Conservation (phyloP, 768 basidiomycete species). For the Podaxis carcinomalis region DNA sequence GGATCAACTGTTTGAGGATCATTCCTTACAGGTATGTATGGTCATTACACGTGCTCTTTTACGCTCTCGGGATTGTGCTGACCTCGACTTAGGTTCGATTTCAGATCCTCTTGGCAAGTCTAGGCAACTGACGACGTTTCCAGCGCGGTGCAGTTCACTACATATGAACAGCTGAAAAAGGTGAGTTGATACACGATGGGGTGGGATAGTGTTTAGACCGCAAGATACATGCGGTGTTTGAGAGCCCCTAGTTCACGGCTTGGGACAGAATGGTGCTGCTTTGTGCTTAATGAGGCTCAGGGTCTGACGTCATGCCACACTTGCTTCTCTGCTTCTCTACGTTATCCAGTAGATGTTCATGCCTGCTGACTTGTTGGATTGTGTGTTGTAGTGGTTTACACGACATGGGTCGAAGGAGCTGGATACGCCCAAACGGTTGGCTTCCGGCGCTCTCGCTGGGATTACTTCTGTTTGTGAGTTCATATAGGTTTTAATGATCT, state of each 20-base stretch:
- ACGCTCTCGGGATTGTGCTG: conserved; percentile 4
- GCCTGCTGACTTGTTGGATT: background rate
- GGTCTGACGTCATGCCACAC: conserved; percentile 25
- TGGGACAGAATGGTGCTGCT: background rate
- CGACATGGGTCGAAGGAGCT: conserved; percentile 64
- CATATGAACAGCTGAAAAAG: conserved; percentile 90
- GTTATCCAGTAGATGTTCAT: background rate
- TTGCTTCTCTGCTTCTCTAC: background rate
- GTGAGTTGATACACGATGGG: conserved; percentile 30
- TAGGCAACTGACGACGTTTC: background rate
- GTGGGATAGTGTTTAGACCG: background rate
- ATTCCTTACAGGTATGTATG: conserved; percentile 75
- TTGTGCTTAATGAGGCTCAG: background rate
- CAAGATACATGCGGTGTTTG: background rate
- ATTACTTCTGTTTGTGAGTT: conserved; percentile 90
- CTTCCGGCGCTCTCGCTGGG: conserved; percentile 87
- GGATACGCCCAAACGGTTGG: conserved; percentile 84
- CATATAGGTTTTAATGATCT: background rate
- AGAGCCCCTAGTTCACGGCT: background rate
- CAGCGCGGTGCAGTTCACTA: conserved; percentile 81
- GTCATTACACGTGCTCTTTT: conserved; percentile 17
- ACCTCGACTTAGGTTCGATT: conserved; percentile 1
- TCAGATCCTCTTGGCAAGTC: background rate
- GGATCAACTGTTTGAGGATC: conserved; percentile 87
- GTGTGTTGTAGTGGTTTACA: conserved; percentile 57